Base-by-base conservation (phyloP, 192 early-diverging fungal species). In the Entrophospora sp. region DNA sequence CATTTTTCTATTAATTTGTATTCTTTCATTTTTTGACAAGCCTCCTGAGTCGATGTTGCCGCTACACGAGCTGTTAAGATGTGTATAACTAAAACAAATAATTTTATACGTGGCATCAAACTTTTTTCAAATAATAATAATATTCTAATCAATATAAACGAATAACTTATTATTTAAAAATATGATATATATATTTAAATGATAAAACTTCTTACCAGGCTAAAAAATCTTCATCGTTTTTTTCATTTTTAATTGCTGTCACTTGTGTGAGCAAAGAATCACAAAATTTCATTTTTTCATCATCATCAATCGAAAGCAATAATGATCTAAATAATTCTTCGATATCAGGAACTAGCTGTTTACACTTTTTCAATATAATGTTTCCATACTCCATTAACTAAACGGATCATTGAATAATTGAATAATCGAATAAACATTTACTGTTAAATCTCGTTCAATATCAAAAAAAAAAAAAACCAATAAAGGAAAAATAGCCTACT, bases 251-350 rank as follows among this genome's bases (percentile, higher is more conserved):
- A 9, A 66, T 30, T 28, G 16, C 27, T 14, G 31, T 45, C 14
- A 66, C 36, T 53, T 66, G 64, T n/a, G 1, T 20, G 2, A 53
- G 16, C 27, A 66, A 66, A 4, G 22, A 48, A 2, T 66, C 36
- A 24, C 64, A 38, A 27, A 66, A 66, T 27, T 40, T 25, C 10
- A 65, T 27, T 13, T 66, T 66, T 40, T 55, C 30, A 34, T 55
- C 38, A 9, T 53, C 64, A 12, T 37, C 18, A 18, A 66, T 4
- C 6, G 64, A 20, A 34, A 7, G 5, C 22, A 66, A 49, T 14
- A 66, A 48, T 14, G 37, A 18, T 34, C 64, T 25, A 37, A 66
- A 66, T 7, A 66, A 28, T 49, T 53, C 44, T n/a, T 66, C 64
- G 20, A 66, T 66, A 3, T 51, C 64, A 18, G 9, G 0, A 30